These are phyloP conservation scores for Mycogone perniciosa DNA, from an alignment of 2,329 filamentous ascomycete genomes.

Conservation along the genomic window DNA sequence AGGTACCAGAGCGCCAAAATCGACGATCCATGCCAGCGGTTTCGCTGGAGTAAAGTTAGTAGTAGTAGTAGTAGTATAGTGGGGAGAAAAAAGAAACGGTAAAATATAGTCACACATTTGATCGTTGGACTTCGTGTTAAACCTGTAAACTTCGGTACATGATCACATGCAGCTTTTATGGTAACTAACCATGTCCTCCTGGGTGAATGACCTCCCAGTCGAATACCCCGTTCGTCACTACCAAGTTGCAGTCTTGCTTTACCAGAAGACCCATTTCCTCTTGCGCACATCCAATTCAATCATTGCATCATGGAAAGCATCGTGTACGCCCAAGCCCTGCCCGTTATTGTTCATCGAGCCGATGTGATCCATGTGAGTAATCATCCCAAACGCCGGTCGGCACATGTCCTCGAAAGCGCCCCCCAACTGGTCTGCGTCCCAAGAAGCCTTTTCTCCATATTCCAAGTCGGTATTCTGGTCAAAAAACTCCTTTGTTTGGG, in stretches of 20 bases:
- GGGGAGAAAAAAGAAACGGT: too few relatives aligned
- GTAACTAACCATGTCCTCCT: background rate
- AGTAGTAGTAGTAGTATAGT: too few relatives aligned
- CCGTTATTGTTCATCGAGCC: slow-evolving; percentile 24
- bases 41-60: too few relatives aligned
- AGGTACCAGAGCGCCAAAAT: too few relatives aligned
- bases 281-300: slow-evolving; percentile 1
- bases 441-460: slow-evolving; percentile 21
- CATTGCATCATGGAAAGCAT: slow-evolving; percentile 8
- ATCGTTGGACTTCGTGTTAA: too few relatives aligned
- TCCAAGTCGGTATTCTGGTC: slow-evolving; percentile 21
- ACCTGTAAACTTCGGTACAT: too few relatives aligned
- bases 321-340: slow-evolving; percentile 10
- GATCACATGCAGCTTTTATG: background rate
- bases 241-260: background rate
- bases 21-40: too few relatives aligned
- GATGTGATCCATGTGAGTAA: slow-evolving; percentile 26
- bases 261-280: slow-evolving; percentile 7
- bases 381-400: slow-evolving; percentile 23
- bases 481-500: slow-evolving; percentile 15
- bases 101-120: too few relatives aligned
- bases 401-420: slow-evolving; percentile 23
- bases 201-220: background rate
- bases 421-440: slow-evolving; percentile 20
- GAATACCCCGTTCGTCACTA: background rate